These are phyloP conservation scores for Moelleriella libera DNA, from an alignment of 2,329 filamentous ascomycete species.

Conservation along the genomic window DNA sequence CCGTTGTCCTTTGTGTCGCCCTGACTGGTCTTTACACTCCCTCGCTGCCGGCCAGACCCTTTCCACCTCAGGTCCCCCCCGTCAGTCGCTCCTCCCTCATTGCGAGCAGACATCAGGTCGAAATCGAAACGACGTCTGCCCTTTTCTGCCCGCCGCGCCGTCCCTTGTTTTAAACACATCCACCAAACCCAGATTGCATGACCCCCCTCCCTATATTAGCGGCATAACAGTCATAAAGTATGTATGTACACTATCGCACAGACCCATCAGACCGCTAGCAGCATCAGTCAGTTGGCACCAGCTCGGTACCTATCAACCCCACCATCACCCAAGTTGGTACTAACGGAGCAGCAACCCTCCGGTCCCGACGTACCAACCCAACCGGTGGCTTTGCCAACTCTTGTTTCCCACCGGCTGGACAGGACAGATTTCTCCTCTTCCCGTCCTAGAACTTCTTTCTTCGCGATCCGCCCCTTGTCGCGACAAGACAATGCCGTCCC, in stretches of 20 bases:
- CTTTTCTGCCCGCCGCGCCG: too few relatives aligned
- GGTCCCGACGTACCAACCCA: not conserved
- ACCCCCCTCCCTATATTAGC: too few relatives aligned
- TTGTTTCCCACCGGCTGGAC: slow-evolving; percentile 1
- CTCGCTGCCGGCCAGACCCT: too few relatives aligned
- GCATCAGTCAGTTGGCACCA: not conserved
- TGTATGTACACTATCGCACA: not conserved
- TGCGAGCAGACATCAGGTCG: too few relatives aligned
- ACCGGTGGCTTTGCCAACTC: too few relatives aligned
- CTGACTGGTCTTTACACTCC: too few relatives aligned
- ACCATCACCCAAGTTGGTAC: not conserved
- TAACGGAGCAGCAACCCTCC: not conserved
- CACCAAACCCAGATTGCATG: too few relatives aligned
- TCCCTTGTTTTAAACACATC: too few relatives aligned
- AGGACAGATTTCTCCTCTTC: not conserved
- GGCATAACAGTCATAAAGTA: not conserved
- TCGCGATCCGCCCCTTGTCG: slow-evolving; percentile 1
- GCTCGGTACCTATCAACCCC: not conserved
- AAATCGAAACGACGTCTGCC: too few relatives aligned
- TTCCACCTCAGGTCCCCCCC: too few relatives aligned
- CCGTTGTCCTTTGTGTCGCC: too few relatives aligned
- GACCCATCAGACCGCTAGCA: not conserved
- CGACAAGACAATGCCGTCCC: slow-evolving; percentile 14
- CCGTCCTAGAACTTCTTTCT: not conserved
- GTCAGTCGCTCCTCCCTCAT: too few relatives aligned